These are phyloP conservation scores for Trichoderma asperelloides DNA, from an alignment of 495 filamentous ascomycete species.

Conservation along the genomic window DNA sequence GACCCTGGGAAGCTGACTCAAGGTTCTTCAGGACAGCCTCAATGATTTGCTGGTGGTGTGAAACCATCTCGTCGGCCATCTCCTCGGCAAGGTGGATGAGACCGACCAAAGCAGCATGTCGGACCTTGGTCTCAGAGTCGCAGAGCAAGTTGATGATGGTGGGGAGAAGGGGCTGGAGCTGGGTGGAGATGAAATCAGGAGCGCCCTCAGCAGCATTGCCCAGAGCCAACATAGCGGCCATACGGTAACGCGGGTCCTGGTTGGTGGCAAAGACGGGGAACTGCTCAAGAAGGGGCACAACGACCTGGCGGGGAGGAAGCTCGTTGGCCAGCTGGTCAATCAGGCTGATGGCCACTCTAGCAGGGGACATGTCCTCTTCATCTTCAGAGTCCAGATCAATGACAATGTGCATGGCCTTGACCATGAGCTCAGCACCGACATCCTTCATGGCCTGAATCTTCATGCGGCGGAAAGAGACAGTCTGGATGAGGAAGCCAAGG, in stretches of 20 bases:
- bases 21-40: constrained; percentile 79
- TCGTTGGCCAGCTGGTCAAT: constrained; percentile 82
- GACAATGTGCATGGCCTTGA: constrained; percentile 75
- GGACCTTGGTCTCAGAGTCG: constrained; percentile 71
- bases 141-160: constrained; percentile 75
- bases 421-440: constrained; percentile 76
- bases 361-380: constrained; percentile 84
- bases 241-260: constrained; percentile 64
- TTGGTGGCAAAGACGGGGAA: constrained; percentile 72
- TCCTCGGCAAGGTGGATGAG: constrained; percentile 88
- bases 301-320: constrained; percentile 86
- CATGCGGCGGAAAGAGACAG: constrained; percentile 81
- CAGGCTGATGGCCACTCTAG: constrained; percentile 74
- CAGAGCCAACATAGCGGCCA: constrained; percentile 83
- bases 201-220: constrained; percentile 95
- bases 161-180: constrained; percentile 79
- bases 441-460: constrained; percentile 78
- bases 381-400: constrained; percentile 82
- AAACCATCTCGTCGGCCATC: constrained; percentile 75
- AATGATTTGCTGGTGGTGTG: constrained; percentile 74
- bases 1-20: constrained; percentile 55
- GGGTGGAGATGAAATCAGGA: constrained; percentile 88
- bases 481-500: constrained; percentile 87
- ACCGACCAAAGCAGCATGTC: constrained; percentile 75
- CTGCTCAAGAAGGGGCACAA: constrained; percentile 80